Base-by-base conservation (phyloP, 768 basidiomycete genomes). In the Trametes elegans region DNA sequence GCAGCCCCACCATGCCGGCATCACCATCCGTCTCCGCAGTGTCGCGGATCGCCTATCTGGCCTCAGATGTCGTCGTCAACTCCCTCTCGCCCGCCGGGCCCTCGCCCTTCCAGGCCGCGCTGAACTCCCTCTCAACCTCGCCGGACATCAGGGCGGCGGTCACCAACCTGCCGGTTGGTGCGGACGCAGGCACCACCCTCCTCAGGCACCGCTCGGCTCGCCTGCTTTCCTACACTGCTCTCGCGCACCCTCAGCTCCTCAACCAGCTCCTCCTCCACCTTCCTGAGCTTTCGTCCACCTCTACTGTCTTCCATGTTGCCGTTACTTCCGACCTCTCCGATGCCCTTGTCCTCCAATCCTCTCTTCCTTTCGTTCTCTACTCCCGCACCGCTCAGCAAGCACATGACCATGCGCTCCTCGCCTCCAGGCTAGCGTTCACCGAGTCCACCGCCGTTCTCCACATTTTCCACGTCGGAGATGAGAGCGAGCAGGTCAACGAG, bases 361-460 rank as follows among this genome's bases (percentile, higher is more conserved):
- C 84, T 18, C 81, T 91, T 5, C 89, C 90, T 26, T 90, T 85
- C 71, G 86, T 93, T 66, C 63, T 98, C 45, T 77, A 95, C 64
- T 95, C 93, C 6, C 78, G 81, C 31, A 83, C 80, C 1, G 68
- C 83, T 3, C 88, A 93, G 67, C 81, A 93, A 65, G 91, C 93
- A 3, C 89, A 96, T 63, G 91, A 95, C 66, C 87, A 98, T 69
- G 89, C 93, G 21, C 73, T 98, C 31, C 79, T 98, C 16, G 92
- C 93, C 13, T 85, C 90, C 46, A 82, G 86, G 38, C 72, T 98
- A 45, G 91, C 96, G 0, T 78, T 79, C 32, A 69, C 78, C 7
- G 83, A 88, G 63, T 76, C 76, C 51, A 87, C 82, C 62, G 85
- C 87, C 5, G 90, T 96, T n/a, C 75, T 97, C 23, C 96, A 98